A percentile compares a stretch with the other conserved stretches of the same genome.
phyloP scores from a whole-genome alignment of 306 rosid species.

The Comarum palustre region DNA sequence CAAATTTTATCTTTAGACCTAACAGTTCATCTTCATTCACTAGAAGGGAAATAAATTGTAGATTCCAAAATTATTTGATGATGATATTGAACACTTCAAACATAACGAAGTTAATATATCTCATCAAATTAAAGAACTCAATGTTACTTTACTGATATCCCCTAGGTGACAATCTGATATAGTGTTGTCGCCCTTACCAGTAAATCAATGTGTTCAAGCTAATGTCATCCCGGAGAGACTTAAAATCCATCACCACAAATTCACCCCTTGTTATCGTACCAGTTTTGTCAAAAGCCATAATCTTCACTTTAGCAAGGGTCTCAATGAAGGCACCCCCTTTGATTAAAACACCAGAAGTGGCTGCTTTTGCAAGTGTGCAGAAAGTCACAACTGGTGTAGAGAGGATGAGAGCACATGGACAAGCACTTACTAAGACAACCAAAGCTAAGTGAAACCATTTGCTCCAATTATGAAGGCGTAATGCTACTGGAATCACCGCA shows the following conservation, averaged over 20 bases:
- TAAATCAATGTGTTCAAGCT: slow-evolving; percentile 58
- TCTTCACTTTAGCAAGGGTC: slow-evolving; percentile 65
- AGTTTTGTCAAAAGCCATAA: slow-evolving; percentile 85
- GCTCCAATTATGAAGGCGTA: slow-evolving; percentile 41
- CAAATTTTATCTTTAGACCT: too few relatives aligned
- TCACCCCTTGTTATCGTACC: slow-evolving; percentile 94
- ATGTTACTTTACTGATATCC: neutral
- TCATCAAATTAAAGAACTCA: neutral
- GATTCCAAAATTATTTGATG: neutral
- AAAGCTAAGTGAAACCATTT: slow-evolving; percentile 84
- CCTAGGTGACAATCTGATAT: neutral
- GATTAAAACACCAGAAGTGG: slow-evolving; percentile 79
- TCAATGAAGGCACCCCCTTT: slow-evolving; percentile 91
- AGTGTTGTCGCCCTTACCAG: slow-evolving; percentile 49
- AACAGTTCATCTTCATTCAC: neutral
- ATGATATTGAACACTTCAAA: neutral
- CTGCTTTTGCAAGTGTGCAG: slow-evolving; percentile 91
- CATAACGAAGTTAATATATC: neutral
- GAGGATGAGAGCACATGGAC: slow-evolving; percentile 89
- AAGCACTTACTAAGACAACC: slow-evolving; percentile 88
- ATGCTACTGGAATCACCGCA: slow-evolving; percentile 54
- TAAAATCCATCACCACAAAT: slow-evolving; percentile 64
- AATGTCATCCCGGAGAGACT: slow-evolving; percentile 55
- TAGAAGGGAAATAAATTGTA: neutral
- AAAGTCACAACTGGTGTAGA: slow-evolving; percentile 95